A percentile compares a stretch with the other conserved stretches of the same genome.
Evolutionary conservation across 148 eudicot species (phyloP).

Genomic region (Salicornia ramosissima): DNA sequence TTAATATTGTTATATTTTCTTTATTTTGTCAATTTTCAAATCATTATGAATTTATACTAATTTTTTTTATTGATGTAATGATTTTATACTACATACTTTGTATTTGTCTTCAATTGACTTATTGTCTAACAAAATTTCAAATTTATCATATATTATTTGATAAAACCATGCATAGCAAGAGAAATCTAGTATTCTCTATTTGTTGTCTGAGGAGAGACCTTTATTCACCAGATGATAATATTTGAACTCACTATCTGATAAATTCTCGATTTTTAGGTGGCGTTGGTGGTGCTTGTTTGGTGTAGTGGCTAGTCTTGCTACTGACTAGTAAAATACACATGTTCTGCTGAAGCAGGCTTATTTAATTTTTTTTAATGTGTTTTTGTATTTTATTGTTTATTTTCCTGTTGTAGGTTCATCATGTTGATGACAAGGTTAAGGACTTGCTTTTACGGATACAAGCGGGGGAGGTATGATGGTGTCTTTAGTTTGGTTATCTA

Average conservation of each 20-base stretch:
- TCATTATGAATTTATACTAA: too few relatives aligned
- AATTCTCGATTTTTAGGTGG: background rate
- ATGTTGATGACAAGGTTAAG: slow-evolving; percentile 56
- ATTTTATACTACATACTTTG: too few relatives aligned
- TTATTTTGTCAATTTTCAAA: too few relatives aligned
- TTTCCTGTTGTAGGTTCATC: slow-evolving; percentile 44
- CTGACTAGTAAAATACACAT: background rate
- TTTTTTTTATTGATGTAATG: too few relatives aligned
- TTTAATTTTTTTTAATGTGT: background rate
- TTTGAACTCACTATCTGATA: background rate
- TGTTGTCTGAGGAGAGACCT: background rate
- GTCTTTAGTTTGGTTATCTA: background rate
- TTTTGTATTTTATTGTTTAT: background rate
- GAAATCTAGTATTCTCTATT: too few relatives aligned
- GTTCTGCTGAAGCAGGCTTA: background rate
- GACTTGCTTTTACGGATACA: slow-evolving; percentile 53
- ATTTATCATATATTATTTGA: too few relatives aligned
- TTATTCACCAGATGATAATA: background rate
- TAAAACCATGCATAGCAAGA: too few relatives aligned
- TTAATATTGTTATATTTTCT: too few relatives aligned
- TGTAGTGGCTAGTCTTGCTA: background rate
- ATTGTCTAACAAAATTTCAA: too few relatives aligned
- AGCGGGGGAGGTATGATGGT: slow-evolving; percentile 50
- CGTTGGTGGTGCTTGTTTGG: background rate
- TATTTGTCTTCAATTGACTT: too few relatives aligned